Percentiles rank a stretch among this genome's conserved stretches.
Conservation (phyloP, 2,329 filamentous ascomycete species). For the Arthroderma sp. region DNA sequence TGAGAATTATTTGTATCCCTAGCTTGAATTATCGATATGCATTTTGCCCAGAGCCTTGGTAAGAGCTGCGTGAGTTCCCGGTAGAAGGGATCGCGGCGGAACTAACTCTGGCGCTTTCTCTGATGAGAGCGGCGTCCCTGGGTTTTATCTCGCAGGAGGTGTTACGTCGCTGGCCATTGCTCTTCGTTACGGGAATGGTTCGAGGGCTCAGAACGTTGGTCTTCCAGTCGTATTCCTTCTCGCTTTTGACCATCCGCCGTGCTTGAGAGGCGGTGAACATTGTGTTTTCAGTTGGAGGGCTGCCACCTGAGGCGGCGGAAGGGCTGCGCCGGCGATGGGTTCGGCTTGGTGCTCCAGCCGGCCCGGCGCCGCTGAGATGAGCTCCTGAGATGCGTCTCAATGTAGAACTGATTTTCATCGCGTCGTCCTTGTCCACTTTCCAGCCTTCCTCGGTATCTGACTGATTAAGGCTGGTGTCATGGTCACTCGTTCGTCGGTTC, state of each 20-base stretch:
- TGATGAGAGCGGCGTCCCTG: constrained; percentile 24
- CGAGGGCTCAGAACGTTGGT: constrained; percentile 49
- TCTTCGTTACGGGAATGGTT: constrained; percentile 46
- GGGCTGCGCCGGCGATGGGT: constrained; percentile 45
- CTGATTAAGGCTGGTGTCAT: constrained; percentile 17
- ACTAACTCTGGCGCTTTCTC: constrained; percentile 27
- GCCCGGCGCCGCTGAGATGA: constrained; percentile 26
- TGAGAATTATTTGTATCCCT: too few relatives aligned
- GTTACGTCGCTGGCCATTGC: constrained; percentile 28
- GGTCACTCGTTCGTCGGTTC: constrained; percentile 34
- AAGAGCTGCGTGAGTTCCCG: constrained; percentile 20
- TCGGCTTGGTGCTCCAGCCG: constrained; percentile 27
- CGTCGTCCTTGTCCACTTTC: constrained; percentile 36
- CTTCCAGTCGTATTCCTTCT: constrained; percentile 44
- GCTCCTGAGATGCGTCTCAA: constrained; percentile 40
- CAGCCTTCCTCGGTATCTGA: constrained; percentile 29
- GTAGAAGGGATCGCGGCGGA: constrained; percentile 23
- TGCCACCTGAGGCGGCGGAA: constrained; percentile 35
- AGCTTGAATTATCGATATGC: constrained; percentile 16
- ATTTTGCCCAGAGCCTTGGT: constrained; percentile 17
- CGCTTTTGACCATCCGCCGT: constrained; percentile 51
- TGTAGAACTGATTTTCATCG: constrained; percentile 41
- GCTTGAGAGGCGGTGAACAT: constrained; percentile 55
- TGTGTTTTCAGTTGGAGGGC: constrained; percentile 41
- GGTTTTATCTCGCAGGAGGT: constrained; percentile 31